Evolutionary conservation across 1,284 basidiomycete genomes (phyloP), one percentile per base, ranked within the genome.

Genomic region (Cutaneotrichosporon dermatis): DNA sequence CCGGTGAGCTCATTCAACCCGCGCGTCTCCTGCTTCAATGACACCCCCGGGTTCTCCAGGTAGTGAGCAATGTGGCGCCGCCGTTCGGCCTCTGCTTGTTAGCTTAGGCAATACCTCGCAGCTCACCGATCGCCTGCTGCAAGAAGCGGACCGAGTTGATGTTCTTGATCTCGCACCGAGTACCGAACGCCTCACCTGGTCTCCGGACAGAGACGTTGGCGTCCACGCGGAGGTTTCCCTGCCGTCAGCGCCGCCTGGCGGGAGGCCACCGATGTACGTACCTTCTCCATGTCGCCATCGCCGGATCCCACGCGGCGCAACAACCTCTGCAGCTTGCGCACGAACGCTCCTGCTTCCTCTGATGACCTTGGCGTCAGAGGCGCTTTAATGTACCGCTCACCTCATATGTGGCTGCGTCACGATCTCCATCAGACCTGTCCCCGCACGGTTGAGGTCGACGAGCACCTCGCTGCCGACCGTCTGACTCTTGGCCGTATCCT

Each of bases 231-330:
- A 99, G 80, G 8, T 92, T 95, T 1, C 93, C 93, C 92, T 95
- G 43, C 6, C 43, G 35, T 60, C 33, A 58, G 57, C 11, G 33
- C 5, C 33, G 12, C 33, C 12, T 11, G 4, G 5, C 3, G 9
- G 7, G 12, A 3, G 11, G 25, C 15, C 13, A 2, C 12, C 6
- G 13, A 1, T 4, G 2, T 33, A 65, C 76, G 8, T 45, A 91
- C 93, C 76, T 93, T 87, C 69, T 99, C 95, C 96, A 99, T 98
- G 72, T 96, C 96, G 0, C 92, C 94, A 73, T 96, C 92, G 54
- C 91, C 92, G 0, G 90, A 87, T 0, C 91, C 92, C 4, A 96
- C 82, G 8, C 89, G 82, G 6, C 94, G 84, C 12, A 99, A 79
- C 15, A 96, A 72, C 1, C 86, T 83, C 72, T 96, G 94, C 2